phyloP scores from a whole-genome alignment of 768 basidiomycete genomes.

The Baorangia bicolor region DNA sequence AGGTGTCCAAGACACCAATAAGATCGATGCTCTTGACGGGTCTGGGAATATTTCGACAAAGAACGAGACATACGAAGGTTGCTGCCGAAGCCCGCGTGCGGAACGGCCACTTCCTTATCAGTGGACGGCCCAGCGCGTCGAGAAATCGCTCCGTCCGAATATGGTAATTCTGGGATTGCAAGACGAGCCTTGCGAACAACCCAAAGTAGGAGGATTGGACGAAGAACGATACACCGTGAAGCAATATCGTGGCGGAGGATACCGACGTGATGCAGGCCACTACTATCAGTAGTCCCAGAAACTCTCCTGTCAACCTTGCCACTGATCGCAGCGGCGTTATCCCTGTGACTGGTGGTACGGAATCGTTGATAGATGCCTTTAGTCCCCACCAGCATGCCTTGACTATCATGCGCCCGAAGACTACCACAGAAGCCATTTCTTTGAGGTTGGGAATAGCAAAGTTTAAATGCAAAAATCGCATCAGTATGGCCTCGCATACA shows the following conservation, averaged over 20 bases:
- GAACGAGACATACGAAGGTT: conserved; percentile 16
- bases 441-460: conserved; percentile 5
- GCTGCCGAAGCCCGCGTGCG: conserved; percentile 15
- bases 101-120: conserved; percentile 16
- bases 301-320: conserved; percentile 7
- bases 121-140: conserved; percentile 4
- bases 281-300: conserved; percentile 8
- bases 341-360: neutral
- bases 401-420: conserved; percentile 7
- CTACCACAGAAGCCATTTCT: neutral
- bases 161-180: conserved; percentile 14
- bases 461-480: conserved; percentile 12
- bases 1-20: conserved; percentile 10
- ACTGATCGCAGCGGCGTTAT: conserved; percentile 7
- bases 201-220: conserved; percentile 17
- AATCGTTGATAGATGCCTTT: conserved; percentile 5
- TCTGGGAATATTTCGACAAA: conserved; percentile 11
- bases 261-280: conserved; percentile 1
- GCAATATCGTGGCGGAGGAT: conserved; percentile 1
- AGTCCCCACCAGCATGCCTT: conserved; percentile 14
- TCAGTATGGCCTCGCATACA: conserved; percentile 12
- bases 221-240: conserved; percentile 12
- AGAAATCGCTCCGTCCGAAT: conserved; percentile 16
- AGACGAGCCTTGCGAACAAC: conserved; percentile 14
- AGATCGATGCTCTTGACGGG: conserved; percentile 13